Evolutionary conservation across 2,329 filamentous ascomycete species (phyloP), one percentile per base, ranked within the genome.

Genomic region (Penicillium olsonii): DNA sequence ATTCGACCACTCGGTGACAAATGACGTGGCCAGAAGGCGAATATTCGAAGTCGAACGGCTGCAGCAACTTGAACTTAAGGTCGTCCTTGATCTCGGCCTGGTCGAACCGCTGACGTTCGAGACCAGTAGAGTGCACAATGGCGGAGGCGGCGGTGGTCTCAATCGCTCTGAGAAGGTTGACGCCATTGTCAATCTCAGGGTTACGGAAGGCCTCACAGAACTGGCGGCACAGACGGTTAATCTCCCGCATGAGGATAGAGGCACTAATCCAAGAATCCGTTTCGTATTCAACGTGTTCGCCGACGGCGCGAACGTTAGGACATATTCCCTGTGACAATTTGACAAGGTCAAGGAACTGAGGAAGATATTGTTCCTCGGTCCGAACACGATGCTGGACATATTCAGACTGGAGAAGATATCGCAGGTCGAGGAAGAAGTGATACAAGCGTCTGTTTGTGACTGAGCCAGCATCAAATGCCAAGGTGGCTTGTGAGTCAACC

Each of bases 251-350:
- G 50, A 99, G 88, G 42, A 97, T 80, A 6, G 92, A 96, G 3
- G 94, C 92, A 50, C 90, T 95, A 45, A 99, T 97, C 94, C 94
- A 99, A 17, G 90, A 88, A 72, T 99, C 95, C 2, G 92, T 95
- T 71, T 99, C 94, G 66, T 97, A 99, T 69, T 99, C 95, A 26
- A 99, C 89, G 68, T 99, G 94, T 65, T 97, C 94, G 14, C 92
- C 91, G 18, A 96, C 84, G 2, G 92, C 94, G 54, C 95, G 83
- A 38, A 92, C 80, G 63, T 97, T 99, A 1, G 94, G 94, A 61
- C 92, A 96, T 48, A 99, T 96, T 22, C 94, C 92, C 73, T 99
- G 95, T 57, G 96, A 92, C 38, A 99, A 81, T 70, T 96, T 96
- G 56, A 96, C 90, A 14, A 99, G 78, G 66, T 99, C 95, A 37